Base-by-base conservation (phyloP, 805 yeast genomes). In the Suhomyces vadensis region DNA sequence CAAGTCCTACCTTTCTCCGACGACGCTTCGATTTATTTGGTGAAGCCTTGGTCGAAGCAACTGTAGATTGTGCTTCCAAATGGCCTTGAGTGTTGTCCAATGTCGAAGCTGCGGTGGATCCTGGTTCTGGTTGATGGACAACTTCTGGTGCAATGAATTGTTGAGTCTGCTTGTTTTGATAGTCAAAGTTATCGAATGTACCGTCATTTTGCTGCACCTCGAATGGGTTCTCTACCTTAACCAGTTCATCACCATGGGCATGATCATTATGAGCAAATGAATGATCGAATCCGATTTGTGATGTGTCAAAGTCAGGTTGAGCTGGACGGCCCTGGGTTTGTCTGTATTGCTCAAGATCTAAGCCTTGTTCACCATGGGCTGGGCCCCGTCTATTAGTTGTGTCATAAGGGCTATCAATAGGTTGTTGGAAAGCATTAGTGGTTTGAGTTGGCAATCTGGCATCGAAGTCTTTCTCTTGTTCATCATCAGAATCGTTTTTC, bases 1-100 rank as follows among this genome's bases (percentile, higher is more conserved):
- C 98, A 45, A 94, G 75, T 0, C 99, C 97, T 44, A 91, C 81
- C 64, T 83, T 85, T 57, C 85, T 81, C 54, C 88, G 81, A 55
- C 69, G 69, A 41, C 63, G 63, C 46, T 55, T 65, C 13, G 57
- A 50, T 45, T 58, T 65, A 16, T 55, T 62, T 2, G 61, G 51
- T n/a, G 61, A 39, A 9, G 39, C 35, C 25, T 19, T 40, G n/a
- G 33, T 10, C n/a, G 25, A n/a, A 3, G 51, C 11, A 35, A 35
- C 20, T n/a, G 41, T 23, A 21, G 24, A 23, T 26, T 27, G 37
- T 14, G 37, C 10, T 16, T 33, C 37, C 24, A 19, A 11, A 4
- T 33, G 37, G 2, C 37, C 35, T 21, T 38, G 25, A 20, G 17
- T 11, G 19, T 6, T 10, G 11, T 25, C 26, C 19, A 31, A 8